Evolutionary conservation across 306 rosid genomes (phyloP).

Genomic region (Castanopsis chinensis): DNA sequence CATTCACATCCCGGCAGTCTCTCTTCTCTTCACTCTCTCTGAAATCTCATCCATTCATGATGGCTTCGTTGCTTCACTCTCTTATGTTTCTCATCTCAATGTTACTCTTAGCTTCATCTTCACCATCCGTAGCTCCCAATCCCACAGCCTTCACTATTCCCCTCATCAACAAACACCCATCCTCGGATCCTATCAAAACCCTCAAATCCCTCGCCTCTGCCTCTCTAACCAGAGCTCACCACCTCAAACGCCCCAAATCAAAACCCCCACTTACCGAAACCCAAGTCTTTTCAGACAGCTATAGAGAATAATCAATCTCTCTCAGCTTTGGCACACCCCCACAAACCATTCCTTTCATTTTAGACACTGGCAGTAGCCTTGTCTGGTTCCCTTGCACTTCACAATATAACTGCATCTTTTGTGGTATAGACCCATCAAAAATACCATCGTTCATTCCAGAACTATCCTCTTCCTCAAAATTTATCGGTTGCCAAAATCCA

Average conservation of each 20-base stretch:
- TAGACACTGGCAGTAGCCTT: constrained; percentile 91
- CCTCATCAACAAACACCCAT: constrained; percentile 29
- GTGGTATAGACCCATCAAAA: constrained; percentile 37
- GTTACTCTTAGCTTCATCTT: constrained; percentile 24
- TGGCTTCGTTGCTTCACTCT: constrained; percentile 22
- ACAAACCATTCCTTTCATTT: constrained; percentile 46
- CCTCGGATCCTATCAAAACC: constrained; percentile 48
- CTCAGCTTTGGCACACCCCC: constrained; percentile 81
- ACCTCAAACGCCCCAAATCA: constrained; percentile 47
- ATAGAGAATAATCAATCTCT: constrained; percentile 68
- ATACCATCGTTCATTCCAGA: not conserved
- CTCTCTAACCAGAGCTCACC: constrained; percentile 67
- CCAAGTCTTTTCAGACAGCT: constrained; percentile 50
- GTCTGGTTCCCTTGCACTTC: constrained; percentile 94
- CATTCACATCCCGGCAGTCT: too few species aligned
- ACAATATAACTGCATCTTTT: constrained; percentile 57
- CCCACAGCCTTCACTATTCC: constrained; percentile 45
- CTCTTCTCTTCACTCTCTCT: too few species aligned
- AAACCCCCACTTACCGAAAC: constrained; percentile 18
- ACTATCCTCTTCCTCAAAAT: not conserved
- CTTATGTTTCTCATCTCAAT: not conserved
- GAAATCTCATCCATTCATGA: constrained; percentile 18
- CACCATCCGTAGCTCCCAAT: constrained; percentile 10
- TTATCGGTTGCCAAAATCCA: not conserved
- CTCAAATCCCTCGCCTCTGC: constrained; percentile 51